Base-by-base conservation (phyloP, 192 early-diverging fungal genomes). In the Haplosporangium gracile region DNA sequence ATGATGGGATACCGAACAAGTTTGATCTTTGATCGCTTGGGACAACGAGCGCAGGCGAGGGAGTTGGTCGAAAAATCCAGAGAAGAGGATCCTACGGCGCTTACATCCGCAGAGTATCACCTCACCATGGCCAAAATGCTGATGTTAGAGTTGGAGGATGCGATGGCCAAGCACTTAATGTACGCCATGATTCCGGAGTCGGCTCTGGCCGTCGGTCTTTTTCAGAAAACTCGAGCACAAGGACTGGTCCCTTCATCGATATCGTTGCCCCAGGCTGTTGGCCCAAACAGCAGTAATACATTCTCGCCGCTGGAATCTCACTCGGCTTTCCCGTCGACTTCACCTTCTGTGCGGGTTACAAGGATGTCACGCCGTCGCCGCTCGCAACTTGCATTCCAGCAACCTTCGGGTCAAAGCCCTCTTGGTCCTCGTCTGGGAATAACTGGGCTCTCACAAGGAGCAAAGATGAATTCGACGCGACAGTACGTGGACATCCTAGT, bases 171-270 rank as follows among this genome's bases (percentile, higher is more conserved):
- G 32, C 70, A 86, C 39, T 22, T 81, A 5, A 45, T 81, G 63
- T 78, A 81, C 34, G 78, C 78, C 39, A 81, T 86, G 84, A 65
- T 81, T 36, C 78, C 76, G 2, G 84, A 86, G 11, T 80, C 84
- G n/a, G 84, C 75, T 1, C 34, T 86, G 22, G 81, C 84, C 13
- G 72, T 80, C 2, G 84, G 84, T 1, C 51, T 86, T 6, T 81
- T 86, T 39, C 68, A 24, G 65, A 81, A 74, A 63, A 73, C 65
- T 2, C 51, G 57, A 32, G 72, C 60, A 0, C 72, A 69, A 26
- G 39, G 45, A 10, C 1, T 63, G 10, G 51, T 18, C 49, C 20
- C 77, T 26, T 72, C 51, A 2, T 63, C 72, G 34, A 24, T 29
- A 24, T 32, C 65, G 11, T 83, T 83, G 32, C 11, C 7, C n/a